phyloP scores from a whole-genome alignment of 2,329 filamentous ascomycete species.

The Endothia cerciana region DNA sequence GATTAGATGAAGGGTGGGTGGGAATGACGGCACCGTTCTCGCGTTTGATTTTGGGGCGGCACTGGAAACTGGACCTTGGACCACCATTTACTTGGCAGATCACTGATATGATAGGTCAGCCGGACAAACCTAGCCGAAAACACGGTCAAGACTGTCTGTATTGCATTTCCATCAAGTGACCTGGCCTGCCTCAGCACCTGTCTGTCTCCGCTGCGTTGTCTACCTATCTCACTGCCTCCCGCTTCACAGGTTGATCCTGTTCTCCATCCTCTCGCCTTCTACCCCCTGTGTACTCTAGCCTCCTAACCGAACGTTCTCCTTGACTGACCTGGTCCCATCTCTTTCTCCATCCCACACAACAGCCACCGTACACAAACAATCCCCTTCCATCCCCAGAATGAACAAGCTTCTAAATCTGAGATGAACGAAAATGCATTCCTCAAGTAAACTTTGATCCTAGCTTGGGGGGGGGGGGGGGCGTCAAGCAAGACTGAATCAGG shows the following conservation, averaged over 20 bases:
- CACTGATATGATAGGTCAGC: constrained; percentile 15
- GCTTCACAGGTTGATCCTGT: background rate
- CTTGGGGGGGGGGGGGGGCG: background rate
- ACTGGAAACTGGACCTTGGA: background rate
- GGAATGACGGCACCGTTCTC: constrained; percentile 17
- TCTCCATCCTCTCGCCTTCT: background rate
- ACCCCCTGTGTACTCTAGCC: background rate
- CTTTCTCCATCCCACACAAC: background rate
- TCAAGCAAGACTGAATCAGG: background rate
- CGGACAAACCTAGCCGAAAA: constrained; percentile 12
- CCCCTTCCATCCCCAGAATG: background rate
- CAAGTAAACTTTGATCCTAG: background rate
- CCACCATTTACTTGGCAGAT: constrained; percentile 12
- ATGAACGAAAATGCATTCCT: background rate
- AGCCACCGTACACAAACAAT: background rate
- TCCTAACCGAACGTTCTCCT: background rate
- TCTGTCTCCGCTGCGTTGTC: constrained; percentile 1
- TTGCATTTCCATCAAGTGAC: constrained; percentile 5
- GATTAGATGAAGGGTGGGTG: constrained; percentile 31
- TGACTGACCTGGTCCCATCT: background rate
- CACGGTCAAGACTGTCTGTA: constrained; percentile 3
- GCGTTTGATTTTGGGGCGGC: constrained; percentile 4
- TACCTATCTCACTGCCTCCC: background rate
- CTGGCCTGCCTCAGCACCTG: constrained; percentile 2
- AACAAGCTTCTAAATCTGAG: background rate